Conservation (phyloP, 2,329 filamentous ascomycete genomes). For the Aspergillus fumigatus region DNA sequence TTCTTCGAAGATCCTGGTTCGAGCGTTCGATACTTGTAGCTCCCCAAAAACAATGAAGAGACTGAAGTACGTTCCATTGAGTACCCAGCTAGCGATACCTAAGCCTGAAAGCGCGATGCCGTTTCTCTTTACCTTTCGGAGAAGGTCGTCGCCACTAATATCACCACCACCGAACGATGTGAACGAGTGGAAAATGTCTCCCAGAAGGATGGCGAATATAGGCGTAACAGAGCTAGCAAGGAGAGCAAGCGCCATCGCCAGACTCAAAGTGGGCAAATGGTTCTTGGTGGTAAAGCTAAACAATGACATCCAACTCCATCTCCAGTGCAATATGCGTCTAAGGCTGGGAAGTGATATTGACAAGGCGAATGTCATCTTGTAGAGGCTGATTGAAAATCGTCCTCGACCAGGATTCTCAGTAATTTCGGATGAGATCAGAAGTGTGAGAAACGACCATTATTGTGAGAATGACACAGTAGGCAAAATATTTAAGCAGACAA, state of each 20-base stretch:
- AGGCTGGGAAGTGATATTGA: background rate
- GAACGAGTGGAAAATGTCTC: constrained; percentile 69
- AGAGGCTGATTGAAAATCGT: background rate
- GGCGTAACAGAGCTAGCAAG: constrained; percentile 61
- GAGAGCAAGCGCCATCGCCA: constrained; percentile 55
- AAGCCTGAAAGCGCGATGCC: constrained; percentile 61
- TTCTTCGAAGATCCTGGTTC: constrained; percentile 61
- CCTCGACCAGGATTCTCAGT: background rate
- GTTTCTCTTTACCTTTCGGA: constrained; percentile 54
- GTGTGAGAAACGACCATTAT: background rate
- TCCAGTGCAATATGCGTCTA: constrained; percentile 1
- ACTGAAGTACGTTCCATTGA: constrained; percentile 62
- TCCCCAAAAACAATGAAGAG: constrained; percentile 78
- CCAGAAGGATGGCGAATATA: constrained; percentile 64
- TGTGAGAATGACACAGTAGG: background rate
- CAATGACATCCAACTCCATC: constrained; percentile 50
- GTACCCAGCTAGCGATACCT: constrained; percentile 61
- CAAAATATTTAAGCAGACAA: background rate
- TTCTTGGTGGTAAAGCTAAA: constrained; percentile 67
- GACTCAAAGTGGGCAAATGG: constrained; percentile 53
- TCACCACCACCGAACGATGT: constrained; percentile 58
- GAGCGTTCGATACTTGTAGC: constrained; percentile 64
- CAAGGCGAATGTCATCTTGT: constrained; percentile 1
- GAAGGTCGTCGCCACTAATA: constrained; percentile 48
- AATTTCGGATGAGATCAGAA: background rate